Percentiles rank a stretch among this genome's conserved stretches.
Conservation (phyloP, 139 green algal species). For the Auxenochlorella protothecoides region DNA sequence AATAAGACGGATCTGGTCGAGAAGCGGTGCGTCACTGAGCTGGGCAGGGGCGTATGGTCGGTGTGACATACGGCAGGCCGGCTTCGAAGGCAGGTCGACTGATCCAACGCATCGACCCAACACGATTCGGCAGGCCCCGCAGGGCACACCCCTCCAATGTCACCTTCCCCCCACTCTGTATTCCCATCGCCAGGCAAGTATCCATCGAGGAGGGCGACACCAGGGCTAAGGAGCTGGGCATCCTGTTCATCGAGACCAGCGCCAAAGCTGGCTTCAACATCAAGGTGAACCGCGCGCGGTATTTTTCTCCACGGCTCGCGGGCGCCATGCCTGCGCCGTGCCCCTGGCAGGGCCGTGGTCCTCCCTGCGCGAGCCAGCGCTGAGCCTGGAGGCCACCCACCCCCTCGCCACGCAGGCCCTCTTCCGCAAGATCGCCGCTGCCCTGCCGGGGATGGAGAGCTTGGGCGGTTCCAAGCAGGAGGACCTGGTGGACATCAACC, state of each 20-base stretch:
- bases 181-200: slow-evolving; percentile 59
- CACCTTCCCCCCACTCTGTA: background rate
- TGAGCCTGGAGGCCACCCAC: no score
- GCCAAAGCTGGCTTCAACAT: slow-evolving; percentile 99
- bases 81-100: no score
- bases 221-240: slow-evolving; percentile 80
- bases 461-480: slow-evolving; percentile 51
- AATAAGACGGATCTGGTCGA: slow-evolving; percentile 99
- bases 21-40: slow-evolving; percentile 42
- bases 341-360: no score
- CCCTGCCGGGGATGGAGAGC: slow-evolving; percentile 91
- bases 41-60: no score
- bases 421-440: slow-evolving; percentile 95
- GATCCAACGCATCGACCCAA: no score
- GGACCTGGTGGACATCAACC: slow-evolving; percentile 86
- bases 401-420: slow-evolving; percentile 52
- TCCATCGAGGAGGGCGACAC: slow-evolving; percentile 91
- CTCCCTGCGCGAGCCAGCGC: no score
- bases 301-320: no score
- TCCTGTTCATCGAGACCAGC: slow-evolving; percentile 98
- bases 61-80: no score
- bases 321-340: no score
- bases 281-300: slow-evolving; percentile 48
- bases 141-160: background rate
- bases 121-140: background rate